Evolutionary conservation across 2,329 filamentous ascomycete species (phyloP), one percentile per base, ranked within the genome.

Genomic region (Rhinocladiella similis): DNA sequence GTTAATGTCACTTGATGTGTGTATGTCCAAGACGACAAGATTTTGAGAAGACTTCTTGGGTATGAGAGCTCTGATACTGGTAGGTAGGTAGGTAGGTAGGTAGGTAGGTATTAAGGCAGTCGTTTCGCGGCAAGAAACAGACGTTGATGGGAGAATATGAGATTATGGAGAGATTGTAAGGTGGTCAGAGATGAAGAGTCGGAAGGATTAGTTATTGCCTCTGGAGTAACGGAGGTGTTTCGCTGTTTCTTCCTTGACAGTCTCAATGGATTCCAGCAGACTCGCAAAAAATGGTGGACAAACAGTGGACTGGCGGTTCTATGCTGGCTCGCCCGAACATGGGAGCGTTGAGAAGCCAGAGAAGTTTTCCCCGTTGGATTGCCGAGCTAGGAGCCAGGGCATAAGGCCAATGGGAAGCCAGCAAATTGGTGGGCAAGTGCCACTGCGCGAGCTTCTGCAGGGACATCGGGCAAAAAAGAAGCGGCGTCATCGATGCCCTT

Each of bases 1-100:
- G 49, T 54, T 59, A 66, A 67, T 65, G 63, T 63, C 65, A 66
- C 66, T 59, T 56, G 53, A 20, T 45, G 47, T 41, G 20, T 20
- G 36, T 20, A 35, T n/a, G n/a, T n/a, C n/a, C n/a, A 51, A 22
- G n/a, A 27, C 47, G 46, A 33, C n/a, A 27, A 49, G 29, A 54
- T 57, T 47, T 56, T 48, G 46, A 53, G 60, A 47, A 18, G 47
- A 48, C 46, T 29, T 42, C 25, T 46, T 39, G 9, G 18, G n/a
- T 19, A 14, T 39, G 14, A 50, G 36, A 42, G 29, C 45, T 41
- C 13, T 52, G 14, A 5, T 35, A 41, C 27, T 19, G 29, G 47
- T 49, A 33, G 22, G 7, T 25, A 25, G n/a, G n/a, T n/a, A n/a
- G n/a, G n/a, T n/a, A n/a, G 29, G 47, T 49, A 33, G 10, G 10